Conservation (phyloP, 2,329 filamentous ascomycete genomes). For the Aaosphaeria arxii region DNA sequence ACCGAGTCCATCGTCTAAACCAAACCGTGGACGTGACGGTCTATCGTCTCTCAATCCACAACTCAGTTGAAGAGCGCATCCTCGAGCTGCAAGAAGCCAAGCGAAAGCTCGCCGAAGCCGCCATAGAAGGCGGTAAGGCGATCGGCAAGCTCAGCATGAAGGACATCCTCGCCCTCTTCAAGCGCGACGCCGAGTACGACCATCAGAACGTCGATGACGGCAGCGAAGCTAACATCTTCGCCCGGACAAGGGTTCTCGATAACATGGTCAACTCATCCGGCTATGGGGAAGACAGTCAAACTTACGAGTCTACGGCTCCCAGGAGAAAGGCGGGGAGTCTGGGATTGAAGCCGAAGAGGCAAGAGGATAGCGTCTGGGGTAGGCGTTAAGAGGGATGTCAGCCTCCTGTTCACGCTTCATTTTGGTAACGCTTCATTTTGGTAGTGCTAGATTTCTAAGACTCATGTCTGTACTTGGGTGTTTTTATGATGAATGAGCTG, state of each 20-base stretch:
- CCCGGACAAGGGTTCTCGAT: conserved; percentile 29
- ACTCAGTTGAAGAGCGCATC: conserved; percentile 90
- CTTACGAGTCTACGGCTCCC: not conserved
- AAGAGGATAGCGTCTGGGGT: conserved; percentile 11
- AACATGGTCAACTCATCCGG: conserved; percentile 1
- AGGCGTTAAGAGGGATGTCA: conserved; percentile 4
- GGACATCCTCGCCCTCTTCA: conserved; percentile 90
- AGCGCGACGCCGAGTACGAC: conserved; percentile 60
- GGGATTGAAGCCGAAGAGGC: conserved; percentile 5
- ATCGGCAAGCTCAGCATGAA: conserved; percentile 84
- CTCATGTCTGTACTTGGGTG: too few relatives aligned
- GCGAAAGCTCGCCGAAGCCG: conserved; percentile 82
- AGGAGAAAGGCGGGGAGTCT: conserved; percentile 9
- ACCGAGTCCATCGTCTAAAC: conserved; percentile 96
- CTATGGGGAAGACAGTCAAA: not conserved
- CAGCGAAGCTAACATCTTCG: conserved; percentile 32
- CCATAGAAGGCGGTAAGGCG: conserved; percentile 80
- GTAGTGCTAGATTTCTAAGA: too few relatives aligned
- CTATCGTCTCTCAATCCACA: conserved; percentile 85
- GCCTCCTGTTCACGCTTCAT: too few relatives aligned
- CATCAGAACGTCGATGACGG: conserved; percentile 41
- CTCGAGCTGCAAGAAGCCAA: conserved; percentile 94
- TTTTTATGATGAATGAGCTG: too few relatives aligned
- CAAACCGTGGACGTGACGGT: conserved; percentile 93
- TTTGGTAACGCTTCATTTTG: too few relatives aligned